Percentiles rank a stretch among this genome's conserved stretches.
Conservation (phyloP, 495 filamentous ascomycete species). For the Friedmanniomyces simplex region DNA sequence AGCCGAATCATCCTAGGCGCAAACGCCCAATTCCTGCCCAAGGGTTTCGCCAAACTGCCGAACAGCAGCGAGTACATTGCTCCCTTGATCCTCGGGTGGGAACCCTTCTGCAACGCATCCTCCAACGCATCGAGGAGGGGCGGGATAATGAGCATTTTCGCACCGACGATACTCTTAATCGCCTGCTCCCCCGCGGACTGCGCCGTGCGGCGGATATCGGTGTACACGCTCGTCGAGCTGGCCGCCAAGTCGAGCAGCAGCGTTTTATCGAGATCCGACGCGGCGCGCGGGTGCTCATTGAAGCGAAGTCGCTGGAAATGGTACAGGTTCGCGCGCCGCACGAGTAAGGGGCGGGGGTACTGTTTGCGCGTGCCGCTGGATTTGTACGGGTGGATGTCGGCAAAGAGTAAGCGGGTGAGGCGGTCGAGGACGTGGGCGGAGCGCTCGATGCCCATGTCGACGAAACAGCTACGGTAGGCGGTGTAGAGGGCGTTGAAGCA, state of each 20-base stretch:
- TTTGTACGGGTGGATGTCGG: constrained; percentile 86
- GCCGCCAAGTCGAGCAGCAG: constrained; percentile 81
- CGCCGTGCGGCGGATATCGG: constrained; percentile 86
- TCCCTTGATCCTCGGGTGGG: constrained; percentile 87
- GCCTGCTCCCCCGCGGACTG: constrained; percentile 88
- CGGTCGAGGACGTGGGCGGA: constrained; percentile 90
- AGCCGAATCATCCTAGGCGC: constrained; percentile 73
- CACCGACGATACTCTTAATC: constrained; percentile 80
- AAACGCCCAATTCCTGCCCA: constrained; percentile 84
- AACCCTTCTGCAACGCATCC: constrained; percentile 68
- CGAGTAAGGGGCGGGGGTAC: constrained; percentile 79
- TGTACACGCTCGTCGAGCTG: constrained; percentile 87
- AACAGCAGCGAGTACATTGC: constrained; percentile 82
- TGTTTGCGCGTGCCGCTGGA: constrained; percentile 84
- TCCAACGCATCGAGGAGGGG: constrained; percentile 69
- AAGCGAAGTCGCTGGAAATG: constrained; percentile 87
- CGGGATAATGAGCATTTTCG: constrained; percentile 77
- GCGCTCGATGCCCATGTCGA: constrained; percentile 91
- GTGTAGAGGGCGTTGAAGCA: constrained; percentile 90
- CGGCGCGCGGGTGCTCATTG: constrained; percentile 76
- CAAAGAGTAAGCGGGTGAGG: constrained; percentile 65
- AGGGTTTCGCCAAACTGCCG: constrained; percentile 77
- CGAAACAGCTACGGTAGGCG: constrained; percentile 91
- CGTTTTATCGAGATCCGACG: constrained; percentile 71
- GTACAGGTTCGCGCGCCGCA: constrained; percentile 86